Evolutionary conservation across 306 rosid genomes (phyloP).

Genomic region (Cyamopsis tetragonoloba): DNA sequence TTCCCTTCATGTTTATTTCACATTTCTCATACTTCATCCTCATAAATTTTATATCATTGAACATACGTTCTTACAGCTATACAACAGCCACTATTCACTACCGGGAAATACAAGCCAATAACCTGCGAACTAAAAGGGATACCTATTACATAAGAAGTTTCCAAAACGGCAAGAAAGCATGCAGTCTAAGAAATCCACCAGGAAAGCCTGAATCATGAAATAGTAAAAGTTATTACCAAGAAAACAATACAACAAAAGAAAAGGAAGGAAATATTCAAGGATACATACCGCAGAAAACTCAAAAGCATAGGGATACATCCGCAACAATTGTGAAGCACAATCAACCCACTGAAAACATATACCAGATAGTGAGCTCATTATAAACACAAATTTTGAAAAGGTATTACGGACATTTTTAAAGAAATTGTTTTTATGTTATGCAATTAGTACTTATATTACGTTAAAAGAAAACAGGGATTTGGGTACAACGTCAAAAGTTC

Average conservation of each 20-base stretch:
- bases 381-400: slow-evolving; percentile 5
- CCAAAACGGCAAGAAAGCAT: slow-evolving; percentile 93
- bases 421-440: too few relatives aligned
- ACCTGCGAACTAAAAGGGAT: slow-evolving; percentile 25
- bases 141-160: slow-evolving; percentile 95
- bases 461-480: neutral
- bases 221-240: neutral
- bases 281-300: slow-evolving; percentile 84
- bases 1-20: neutral
- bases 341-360: slow-evolving; percentile 85
- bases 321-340: slow-evolving; percentile 86
- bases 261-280: slow-evolving; percentile 3
- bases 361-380: slow-evolving; percentile 21
- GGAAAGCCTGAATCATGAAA: slow-evolving; percentile 62
- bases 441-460: too few relatives aligned
- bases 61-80: neutral
- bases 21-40: neutral
- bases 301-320: slow-evolving; percentile 95
- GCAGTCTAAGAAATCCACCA: slow-evolving; percentile 87
- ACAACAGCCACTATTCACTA: too few relatives aligned
- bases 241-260: slow-evolving; percentile 23
- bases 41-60: neutral
- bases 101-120: slow-evolving; percentile 23
- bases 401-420: too few relatives aligned
- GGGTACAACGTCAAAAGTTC: neutral